phyloP scores from a whole-genome alignment of 2,329 filamentous ascomycete genomes.

The Arachnomyces sp. region DNA sequence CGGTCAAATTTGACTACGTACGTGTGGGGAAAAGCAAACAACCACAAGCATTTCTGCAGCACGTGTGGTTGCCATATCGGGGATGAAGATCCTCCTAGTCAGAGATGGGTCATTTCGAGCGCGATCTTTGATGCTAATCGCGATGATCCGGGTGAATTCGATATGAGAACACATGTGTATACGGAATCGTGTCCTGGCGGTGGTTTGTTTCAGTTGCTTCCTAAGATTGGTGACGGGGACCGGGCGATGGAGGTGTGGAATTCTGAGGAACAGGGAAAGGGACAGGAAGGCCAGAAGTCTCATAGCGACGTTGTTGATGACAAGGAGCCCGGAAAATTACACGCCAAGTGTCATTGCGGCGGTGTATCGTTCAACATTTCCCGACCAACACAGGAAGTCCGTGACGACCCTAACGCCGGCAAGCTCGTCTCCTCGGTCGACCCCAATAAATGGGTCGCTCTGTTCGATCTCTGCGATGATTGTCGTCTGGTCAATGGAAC shows the following conservation, averaged over 20 bases:
- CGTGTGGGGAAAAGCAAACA: constrained; percentile 19
- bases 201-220: constrained; percentile 14
- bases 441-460: constrained; percentile 19
- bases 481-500: constrained; percentile 36
- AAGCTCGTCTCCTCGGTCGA: constrained; percentile 14
- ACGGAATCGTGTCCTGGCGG: constrained; percentile 13
- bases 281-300: constrained; percentile 1
- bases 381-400: constrained; percentile 26
- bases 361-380: constrained; percentile 38
- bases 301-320: constrained; percentile 2
- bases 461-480: constrained; percentile 24
- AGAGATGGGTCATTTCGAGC: constrained; percentile 17
- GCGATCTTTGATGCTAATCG: constrained; percentile 17
- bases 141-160: constrained; percentile 14
- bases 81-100: constrained; percentile 7
- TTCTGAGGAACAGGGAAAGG: too few species aligned
- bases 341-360: constrained; percentile 37
- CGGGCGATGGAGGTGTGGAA: constrained; percentile 12
- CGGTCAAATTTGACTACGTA: constrained; percentile 20
- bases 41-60: constrained; percentile 34
- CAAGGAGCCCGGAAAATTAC: constrained; percentile 20
- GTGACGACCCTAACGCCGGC: constrained; percentile 16
- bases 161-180: constrained; percentile 15
- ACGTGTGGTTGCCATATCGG: constrained; percentile 37
- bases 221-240: constrained; percentile 11